Evolutionary conservation across 2,329 filamentous ascomycete species (phyloP).

Genomic region (Ophiostoma himal-ulmi): DNA sequence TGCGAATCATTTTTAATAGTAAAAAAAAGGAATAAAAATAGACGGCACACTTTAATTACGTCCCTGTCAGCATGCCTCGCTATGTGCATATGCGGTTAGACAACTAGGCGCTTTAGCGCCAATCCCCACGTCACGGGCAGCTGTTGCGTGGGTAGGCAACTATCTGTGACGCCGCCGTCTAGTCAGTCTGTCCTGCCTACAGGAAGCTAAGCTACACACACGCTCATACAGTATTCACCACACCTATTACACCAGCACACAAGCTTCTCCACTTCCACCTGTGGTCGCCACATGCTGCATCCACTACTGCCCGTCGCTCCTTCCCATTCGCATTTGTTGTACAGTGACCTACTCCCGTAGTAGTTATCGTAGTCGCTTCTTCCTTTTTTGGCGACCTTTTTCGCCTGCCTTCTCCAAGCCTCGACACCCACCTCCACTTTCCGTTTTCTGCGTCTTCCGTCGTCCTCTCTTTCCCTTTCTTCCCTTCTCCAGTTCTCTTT

Average conservation of each 20-base stretch:
- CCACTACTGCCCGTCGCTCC: constrained; percentile 2
- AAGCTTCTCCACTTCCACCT: constrained; percentile 9
- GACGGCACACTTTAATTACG: too few relatives aligned
- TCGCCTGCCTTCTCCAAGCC: constrained; percentile 14
- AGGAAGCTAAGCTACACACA: neutral
- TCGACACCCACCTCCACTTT: constrained; percentile 14
- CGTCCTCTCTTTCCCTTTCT: neutral
- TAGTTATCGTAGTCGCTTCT: neutral
- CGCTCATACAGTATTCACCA: too few relatives aligned
- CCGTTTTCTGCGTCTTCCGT: neutral
- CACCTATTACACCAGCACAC: constrained; percentile 1
- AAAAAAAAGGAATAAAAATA: too few relatives aligned
- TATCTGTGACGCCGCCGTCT: constrained; percentile 17
- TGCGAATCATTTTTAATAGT: neutral
- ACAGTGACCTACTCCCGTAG: neutral
- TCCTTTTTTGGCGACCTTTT: constrained; percentile 8
- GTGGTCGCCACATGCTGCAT: constrained; percentile 5
- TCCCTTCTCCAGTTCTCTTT: neutral
- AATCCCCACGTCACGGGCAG: constrained; percentile 11
- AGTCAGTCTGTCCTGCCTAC: constrained; percentile 1
- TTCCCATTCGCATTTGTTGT: constrained; percentile 12
- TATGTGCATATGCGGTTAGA: constrained; percentile 15
- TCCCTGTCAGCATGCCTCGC: neutral
- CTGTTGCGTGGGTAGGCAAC: constrained; percentile 15
- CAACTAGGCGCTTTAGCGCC: constrained; percentile 10